Conservation (phyloP, 1,284 basidiomycete species). For the Porogramme epimiltina region DNA sequence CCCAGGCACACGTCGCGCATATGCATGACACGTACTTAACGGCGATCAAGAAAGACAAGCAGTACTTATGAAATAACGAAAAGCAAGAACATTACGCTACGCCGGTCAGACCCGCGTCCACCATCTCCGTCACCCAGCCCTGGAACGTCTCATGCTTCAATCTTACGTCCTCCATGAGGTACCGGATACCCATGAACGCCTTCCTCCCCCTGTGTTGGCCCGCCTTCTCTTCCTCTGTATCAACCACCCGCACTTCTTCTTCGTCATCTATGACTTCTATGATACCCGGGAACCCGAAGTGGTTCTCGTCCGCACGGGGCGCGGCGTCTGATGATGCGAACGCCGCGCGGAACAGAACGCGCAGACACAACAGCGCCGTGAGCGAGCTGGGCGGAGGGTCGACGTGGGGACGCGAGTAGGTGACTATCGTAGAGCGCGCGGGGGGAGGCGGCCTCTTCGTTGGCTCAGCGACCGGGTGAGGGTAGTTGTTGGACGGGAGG, state of each 20-base stretch:
- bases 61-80: background rate
- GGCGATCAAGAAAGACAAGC: background rate
- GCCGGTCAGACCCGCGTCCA: conserved; percentile 51
- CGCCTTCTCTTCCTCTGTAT: conserved; percentile 54
- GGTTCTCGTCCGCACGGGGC: conserved; percentile 73
- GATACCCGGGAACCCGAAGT: conserved; percentile 80
- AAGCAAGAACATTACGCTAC: conserved; percentile 13
- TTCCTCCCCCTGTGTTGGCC: conserved; percentile 67
- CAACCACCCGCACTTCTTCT: conserved; percentile 34
- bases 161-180: conserved; percentile 63
- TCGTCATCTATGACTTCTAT: conserved; percentile 68
- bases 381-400: conserved; percentile 75
- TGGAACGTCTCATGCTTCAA: conserved; percentile 72
- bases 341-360: conserved; percentile 73
- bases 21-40: background rate
- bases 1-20: background rate
- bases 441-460: conserved; percentile 67
- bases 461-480: conserved; percentile 60
- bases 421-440: conserved; percentile 56
- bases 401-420: conserved; percentile 52
- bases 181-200: conserved; percentile 65
- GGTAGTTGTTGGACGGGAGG: conserved; percentile 50
- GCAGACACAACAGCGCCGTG: conserved; percentile 73
- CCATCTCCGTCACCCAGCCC: conserved; percentile 80
- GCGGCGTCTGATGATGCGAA: conserved; percentile 72